Conservation (phyloP, 2,329 filamentous ascomycete genomes). For the Truncatella angustata region DNA sequence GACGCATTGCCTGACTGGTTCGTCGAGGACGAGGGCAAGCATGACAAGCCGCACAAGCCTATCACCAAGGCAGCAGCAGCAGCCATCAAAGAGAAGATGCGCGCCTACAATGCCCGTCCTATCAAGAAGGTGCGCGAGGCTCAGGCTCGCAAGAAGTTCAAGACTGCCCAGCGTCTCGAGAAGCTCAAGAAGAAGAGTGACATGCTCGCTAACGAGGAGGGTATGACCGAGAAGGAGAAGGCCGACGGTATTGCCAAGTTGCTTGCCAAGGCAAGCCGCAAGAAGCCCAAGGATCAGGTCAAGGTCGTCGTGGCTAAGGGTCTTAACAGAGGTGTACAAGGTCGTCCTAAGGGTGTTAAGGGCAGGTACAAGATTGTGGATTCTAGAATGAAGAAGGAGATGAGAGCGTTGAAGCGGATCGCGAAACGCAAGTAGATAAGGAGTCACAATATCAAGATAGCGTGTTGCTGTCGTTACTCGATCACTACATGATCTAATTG, state of each 20-base stretch:
- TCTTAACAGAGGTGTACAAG: constrained; percentile 79
- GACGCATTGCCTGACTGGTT: constrained; percentile 98
- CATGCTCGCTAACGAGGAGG: constrained; percentile 81
- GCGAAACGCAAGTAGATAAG: constrained; percentile 13
- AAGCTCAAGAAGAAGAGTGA: constrained; percentile 98
- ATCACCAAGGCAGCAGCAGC: constrained; percentile 85
- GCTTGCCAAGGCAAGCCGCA: constrained; percentile 72
- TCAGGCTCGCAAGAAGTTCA: constrained; percentile 95
- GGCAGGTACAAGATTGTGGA: constrained; percentile 92
- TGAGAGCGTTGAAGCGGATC: constrained; percentile 22
- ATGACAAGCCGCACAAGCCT: constrained; percentile 84
- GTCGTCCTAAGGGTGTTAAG: constrained; percentile 87
- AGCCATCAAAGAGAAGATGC: constrained; percentile 92
- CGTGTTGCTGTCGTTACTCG: too few species aligned
- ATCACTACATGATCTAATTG: too few species aligned
- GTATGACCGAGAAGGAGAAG: constrained; percentile 95
- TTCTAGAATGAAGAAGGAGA: constrained; percentile 24
- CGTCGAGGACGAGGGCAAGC: constrained; percentile 82
- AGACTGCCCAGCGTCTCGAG: constrained; percentile 85
- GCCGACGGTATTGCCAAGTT: constrained; percentile 78
- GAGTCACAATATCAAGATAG: too few species aligned
- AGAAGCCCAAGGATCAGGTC: constrained; percentile 79
- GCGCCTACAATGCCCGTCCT: constrained; percentile 88
- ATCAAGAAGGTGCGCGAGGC: constrained; percentile 99
- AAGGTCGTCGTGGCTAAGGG: constrained; percentile 88